A percentile compares a stretch with the other conserved stretches of the same genome.
phyloP scores from a whole-genome alignment of 352 stramenopile genomes.

The Pythium grandisporangium region DNA sequence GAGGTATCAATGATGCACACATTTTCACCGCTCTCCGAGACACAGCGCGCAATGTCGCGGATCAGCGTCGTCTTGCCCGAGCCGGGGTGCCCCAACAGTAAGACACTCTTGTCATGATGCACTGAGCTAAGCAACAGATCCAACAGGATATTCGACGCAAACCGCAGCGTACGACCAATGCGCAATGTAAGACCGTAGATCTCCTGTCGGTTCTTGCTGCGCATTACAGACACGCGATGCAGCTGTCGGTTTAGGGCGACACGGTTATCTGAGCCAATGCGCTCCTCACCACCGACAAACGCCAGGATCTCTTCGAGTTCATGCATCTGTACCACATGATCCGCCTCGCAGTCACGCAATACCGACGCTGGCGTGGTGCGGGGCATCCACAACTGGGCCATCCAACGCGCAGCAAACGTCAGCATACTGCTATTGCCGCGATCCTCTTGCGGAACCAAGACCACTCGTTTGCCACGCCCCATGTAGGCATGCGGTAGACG shows the following conservation, averaged over 20 bases:
- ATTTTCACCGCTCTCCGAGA: conserved; percentile 58
- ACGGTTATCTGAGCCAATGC: conserved; percentile 75
- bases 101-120: conserved; percentile 39
- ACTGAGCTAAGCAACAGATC: conserved; percentile 47
- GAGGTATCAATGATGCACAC: conserved; percentile 85
- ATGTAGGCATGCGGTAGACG: conserved; percentile 21
- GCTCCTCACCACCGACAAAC: conserved; percentile 23
- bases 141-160: conserved; percentile 47
- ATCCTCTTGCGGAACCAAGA: neutral
- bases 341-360: neutral
- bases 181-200: conserved; percentile 70
- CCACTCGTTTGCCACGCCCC: conserved; percentile 15
- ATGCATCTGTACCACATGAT: conserved; percentile 22
- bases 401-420: neutral
- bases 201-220: conserved; percentile 31
- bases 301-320: conserved; percentile 46
- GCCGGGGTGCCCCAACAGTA: conserved; percentile 53
- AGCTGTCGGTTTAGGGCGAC: conserved; percentile 59
- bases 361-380: conserved; percentile 4
- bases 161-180: conserved; percentile 50
- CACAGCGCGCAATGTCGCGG: conserved; percentile 53
- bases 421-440: neutral
- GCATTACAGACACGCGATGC: conserved; percentile 75
- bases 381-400: conserved; percentile 7
- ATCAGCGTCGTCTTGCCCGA: conserved; percentile 86